Evolutionary conservation across 768 basidiomycete species (phyloP).

Genomic region (button mushroom (Agaricus bisporus)): DNA sequence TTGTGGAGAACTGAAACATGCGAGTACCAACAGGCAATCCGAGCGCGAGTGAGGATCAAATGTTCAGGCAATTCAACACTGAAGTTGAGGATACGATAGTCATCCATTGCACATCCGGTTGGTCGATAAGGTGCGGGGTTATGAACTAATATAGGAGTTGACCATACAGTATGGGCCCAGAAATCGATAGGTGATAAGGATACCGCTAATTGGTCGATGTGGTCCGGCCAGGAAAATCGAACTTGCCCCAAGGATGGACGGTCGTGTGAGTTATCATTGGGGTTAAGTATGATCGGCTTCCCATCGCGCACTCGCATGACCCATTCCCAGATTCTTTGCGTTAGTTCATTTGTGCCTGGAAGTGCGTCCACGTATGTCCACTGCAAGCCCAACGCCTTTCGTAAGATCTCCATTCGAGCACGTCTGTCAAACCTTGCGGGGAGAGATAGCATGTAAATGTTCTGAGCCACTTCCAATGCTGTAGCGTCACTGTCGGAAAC

Average conservation of each 20-base stretch:
- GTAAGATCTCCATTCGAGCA: conserved; percentile 49
- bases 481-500: not conserved
- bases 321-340: conserved; percentile 36
- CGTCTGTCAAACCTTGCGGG: conserved; percentile 50
- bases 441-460: conserved; percentile 57
- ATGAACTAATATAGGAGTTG: conserved; percentile 3
- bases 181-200: conserved; percentile 18
- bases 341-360: conserved; percentile 29
- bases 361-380: conserved; percentile 54
- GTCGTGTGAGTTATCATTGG: not conserved
- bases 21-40: conserved; percentile 70
- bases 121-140: conserved; percentile 14
- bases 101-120: conserved; percentile 37
- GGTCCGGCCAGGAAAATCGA: conserved; percentile 30
- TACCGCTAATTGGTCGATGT: conserved; percentile 23
- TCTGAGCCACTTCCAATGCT: conserved; percentile 32
- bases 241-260: not conserved
- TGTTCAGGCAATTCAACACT: conserved; percentile 33
- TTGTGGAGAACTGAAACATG: conserved; percentile 48
- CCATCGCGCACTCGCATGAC: conserved; percentile 30
- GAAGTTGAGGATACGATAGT: conserved; percentile 31
- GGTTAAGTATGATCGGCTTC: conserved; percentile 8
- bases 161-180: conserved; percentile 20
- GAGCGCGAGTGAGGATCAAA: conserved; percentile 48
- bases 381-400: conserved; percentile 34